Evolutionary conservation across 768 basidiomycete species (phyloP).

Genomic region (Rhodotorula toruloides): DNA sequence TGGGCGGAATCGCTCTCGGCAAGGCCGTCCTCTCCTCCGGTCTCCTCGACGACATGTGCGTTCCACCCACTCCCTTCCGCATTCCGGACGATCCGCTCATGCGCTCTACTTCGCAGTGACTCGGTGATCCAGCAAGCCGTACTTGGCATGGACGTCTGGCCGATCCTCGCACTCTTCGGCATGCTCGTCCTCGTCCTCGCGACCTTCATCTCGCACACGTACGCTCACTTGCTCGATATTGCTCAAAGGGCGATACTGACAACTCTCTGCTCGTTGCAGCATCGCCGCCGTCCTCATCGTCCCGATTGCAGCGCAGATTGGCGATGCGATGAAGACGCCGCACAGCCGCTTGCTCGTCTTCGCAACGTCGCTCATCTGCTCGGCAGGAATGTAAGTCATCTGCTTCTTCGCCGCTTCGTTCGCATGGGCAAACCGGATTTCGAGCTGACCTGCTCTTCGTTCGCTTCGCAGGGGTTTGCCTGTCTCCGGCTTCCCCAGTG

Average conservation of each 20-base stretch:
- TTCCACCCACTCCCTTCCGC: slow-evolving; percentile 54
- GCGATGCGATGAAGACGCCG: slow-evolving; percentile 61
- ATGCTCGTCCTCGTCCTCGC: slow-evolving; percentile 58
- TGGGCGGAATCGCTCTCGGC: slow-evolving; percentile 96
- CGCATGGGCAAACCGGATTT: too few species aligned
- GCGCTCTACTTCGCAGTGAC: slow-evolving; percentile 17
- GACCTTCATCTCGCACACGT: slow-evolving; percentile 78
- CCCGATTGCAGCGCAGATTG: slow-evolving; percentile 88
- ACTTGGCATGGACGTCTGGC: slow-evolving; percentile 43
- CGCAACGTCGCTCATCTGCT: slow-evolving; percentile 79
- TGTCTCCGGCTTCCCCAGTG: slow-evolving; percentile 87
- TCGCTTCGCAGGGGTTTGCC: too few species aligned
- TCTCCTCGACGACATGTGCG: slow-evolving; percentile 65
- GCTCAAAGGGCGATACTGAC: too few species aligned
- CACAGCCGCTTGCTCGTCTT: slow-evolving; percentile 83
- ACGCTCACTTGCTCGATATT: not conserved
- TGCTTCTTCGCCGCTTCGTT: too few species aligned
- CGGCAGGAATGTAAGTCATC: slow-evolving; percentile 95
- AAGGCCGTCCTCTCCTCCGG: slow-evolving; percentile 88
- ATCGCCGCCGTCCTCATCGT: slow-evolving; percentile 95
- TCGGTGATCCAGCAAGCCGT: slow-evolving; percentile 37
- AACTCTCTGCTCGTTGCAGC: not conserved
- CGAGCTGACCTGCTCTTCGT: too few species aligned
- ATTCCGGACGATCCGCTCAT: not conserved
- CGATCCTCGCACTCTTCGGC: slow-evolving; percentile 43